Percentiles rank a stretch among this genome's conserved stretches.
phyloP scores from a whole-genome alignment of 208 protist species.

The Acanthamoeba triangularis region DNA sequence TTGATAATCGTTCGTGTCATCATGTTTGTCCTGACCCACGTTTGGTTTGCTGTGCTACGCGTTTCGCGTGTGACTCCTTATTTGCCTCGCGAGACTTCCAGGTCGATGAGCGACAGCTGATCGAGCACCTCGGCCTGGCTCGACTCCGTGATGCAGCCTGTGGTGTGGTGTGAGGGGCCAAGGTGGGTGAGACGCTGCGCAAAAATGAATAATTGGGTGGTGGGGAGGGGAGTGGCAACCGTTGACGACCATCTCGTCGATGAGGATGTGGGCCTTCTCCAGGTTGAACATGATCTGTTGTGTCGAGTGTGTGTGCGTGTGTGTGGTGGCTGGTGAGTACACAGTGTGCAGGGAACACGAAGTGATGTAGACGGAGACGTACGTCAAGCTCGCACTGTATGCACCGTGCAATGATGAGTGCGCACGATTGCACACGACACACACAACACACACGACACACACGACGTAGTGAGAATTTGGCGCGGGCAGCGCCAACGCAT shows the following conservation, averaged over 20 bases:
- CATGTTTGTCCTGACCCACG: too few species aligned
- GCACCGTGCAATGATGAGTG: too few species aligned
- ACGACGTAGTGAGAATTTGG: neutral
- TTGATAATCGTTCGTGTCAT: too few species aligned
- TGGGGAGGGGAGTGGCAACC: slow-evolving; percentile 81
- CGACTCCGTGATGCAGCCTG: slow-evolving; percentile 92
- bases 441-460: too few species aligned
- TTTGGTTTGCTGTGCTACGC: too few species aligned
- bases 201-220: too few species aligned
- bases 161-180: too few species aligned
- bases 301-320: neutral
- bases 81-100: slow-evolving; percentile 41
- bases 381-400: slow-evolving; percentile 94
- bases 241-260: slow-evolving; percentile 96
- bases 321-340: neutral
- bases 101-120: slow-evolving; percentile 90
- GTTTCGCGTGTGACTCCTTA: too few species aligned
- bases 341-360: neutral
- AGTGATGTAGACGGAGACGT: slow-evolving; percentile 9
- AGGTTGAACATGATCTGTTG: slow-evolving; percentile 95
- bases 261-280: slow-evolving; percentile 96
- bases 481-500: neutral
- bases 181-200: neutral
- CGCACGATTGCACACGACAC: neutral
- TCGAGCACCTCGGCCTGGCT: slow-evolving; percentile 93